Base-by-base conservation (phyloP, 768 basidiomycete genomes). In the Lyophyllum atratum region DNA sequence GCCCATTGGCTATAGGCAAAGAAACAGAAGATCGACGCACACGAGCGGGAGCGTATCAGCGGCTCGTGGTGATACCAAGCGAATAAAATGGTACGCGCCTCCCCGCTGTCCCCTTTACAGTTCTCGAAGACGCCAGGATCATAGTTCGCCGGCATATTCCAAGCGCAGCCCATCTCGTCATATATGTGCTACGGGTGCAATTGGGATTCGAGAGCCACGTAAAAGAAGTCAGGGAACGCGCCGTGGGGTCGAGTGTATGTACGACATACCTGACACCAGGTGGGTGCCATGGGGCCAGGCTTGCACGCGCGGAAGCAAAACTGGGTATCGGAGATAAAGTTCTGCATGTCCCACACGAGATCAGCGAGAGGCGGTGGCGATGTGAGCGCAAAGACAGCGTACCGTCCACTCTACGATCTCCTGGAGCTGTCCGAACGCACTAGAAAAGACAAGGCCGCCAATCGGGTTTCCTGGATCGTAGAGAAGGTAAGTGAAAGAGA, bases 231-330 rank as follows among this genome's bases (percentile, higher is more conserved):
- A 40, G 39, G 39, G n/a, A n/a, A 19, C 4, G 39, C n/a, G 39
- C 39, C 4, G 17, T 31, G 4, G 31, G 29, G 34, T 2, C 12
- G 17, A 56, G 37, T 14, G 31, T 4, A 19, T 40, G 31, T n/a
- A n/a, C n/a, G 26, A 21, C 40, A 37, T 44, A 61, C 64, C 39
- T 66, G 76, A 67, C 87, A 91, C 62, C 77, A 73, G 3, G 65
- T 68, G 1, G 84, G 80, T 1, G 86, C 82, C 22, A 69, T 72
- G 6, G 74, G 72, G 0, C 74, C 75, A 24, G 82, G 80, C 54
- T 82, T 83, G 70, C 87, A 90, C 15, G 82, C 87, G 44, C 89
- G 84, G 74, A 90, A 82, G 74, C 89, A 92, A 73, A 90, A 92
- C 60, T 81, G 70, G 45, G 75, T 66, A 59, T 74, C 75, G 4